Evolutionary conservation across 345 rosid genomes (phyloP).

Genomic region (Garcia nutans): DNA sequence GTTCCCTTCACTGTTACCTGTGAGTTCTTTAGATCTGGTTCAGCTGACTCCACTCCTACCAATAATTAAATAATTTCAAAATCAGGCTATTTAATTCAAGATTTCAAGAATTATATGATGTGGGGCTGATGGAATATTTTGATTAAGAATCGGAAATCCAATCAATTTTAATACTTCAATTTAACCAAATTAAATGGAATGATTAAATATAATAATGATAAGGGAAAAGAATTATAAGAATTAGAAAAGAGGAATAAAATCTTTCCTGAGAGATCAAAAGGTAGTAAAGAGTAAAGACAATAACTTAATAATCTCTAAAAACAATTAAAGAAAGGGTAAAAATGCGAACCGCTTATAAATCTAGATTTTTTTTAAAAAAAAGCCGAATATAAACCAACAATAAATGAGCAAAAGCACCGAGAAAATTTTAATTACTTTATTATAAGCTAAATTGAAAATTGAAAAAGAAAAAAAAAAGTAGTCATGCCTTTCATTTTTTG

Average conservation of each 20-base stretch:
- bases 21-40: slow-evolving; percentile 83
- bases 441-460: background rate
- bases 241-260: slow-evolving; percentile 13
- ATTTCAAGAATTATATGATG: background rate
- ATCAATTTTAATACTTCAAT: slow-evolving; percentile 21
- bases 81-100: background rate
- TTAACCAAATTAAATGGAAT: slow-evolving; percentile 7
- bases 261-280: slow-evolving; percentile 17
- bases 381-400: background rate
- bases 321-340: background rate
- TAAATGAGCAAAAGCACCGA: background rate
- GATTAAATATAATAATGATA: slow-evolving; percentile 5
- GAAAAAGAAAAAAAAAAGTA: background rate
- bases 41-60: slow-evolving; percentile 86
- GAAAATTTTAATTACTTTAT: background rate
- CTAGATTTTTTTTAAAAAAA: background rate
- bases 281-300: background rate
- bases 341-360: slow-evolving; percentile 9
- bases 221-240: background rate
- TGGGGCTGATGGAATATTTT: slow-evolving; percentile 26
- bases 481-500: slow-evolving; percentile 72
- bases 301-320: background rate
- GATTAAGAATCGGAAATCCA: background rate
- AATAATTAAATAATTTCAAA: background rate
- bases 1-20: slow-evolving; percentile 87